phyloP scores from a whole-genome alignment of 2,329 filamentous ascomycete species.

The Trichoderma semiorbis region DNA sequence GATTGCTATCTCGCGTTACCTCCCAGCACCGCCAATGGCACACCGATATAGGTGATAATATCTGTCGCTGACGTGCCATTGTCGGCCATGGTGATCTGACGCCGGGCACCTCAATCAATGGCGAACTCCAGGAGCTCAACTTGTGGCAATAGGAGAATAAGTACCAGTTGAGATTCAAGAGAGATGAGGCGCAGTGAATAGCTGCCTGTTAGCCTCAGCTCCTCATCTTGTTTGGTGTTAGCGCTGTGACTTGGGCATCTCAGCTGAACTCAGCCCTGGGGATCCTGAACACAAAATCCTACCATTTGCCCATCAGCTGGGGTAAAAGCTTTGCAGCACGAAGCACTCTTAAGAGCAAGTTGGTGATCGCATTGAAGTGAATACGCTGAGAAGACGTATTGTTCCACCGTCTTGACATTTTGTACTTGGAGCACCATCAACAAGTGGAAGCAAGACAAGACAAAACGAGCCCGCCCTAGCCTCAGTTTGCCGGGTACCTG shows the following conservation, averaged over 20 bases:
- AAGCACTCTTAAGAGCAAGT: rapidly evolving
- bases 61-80: conserved; percentile 39
- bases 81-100: conserved; percentile 27
- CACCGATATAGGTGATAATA: conserved; percentile 54
- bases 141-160: neutral
- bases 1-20: conserved; percentile 21
- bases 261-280: neutral
- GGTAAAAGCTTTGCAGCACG: neutral
- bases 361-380: neutral
- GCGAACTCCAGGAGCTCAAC: neutral
- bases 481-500: neutral
- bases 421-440: neutral
- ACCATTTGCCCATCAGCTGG: neutral
- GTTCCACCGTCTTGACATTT: neutral
- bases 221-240: neutral
- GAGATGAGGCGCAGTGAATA: neutral
- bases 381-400: neutral
- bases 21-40: conserved; percentile 57
- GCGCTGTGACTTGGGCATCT: conserved; percentile 5
- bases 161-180: neutral
- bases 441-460: neutral
- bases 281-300: neutral
- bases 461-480: neutral
- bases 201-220: conserved; percentile 4
- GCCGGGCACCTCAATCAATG: neutral